Conservation (phyloP, 371 early-diverging fungal species). For the Conidiobolus coronatus region DNA sequence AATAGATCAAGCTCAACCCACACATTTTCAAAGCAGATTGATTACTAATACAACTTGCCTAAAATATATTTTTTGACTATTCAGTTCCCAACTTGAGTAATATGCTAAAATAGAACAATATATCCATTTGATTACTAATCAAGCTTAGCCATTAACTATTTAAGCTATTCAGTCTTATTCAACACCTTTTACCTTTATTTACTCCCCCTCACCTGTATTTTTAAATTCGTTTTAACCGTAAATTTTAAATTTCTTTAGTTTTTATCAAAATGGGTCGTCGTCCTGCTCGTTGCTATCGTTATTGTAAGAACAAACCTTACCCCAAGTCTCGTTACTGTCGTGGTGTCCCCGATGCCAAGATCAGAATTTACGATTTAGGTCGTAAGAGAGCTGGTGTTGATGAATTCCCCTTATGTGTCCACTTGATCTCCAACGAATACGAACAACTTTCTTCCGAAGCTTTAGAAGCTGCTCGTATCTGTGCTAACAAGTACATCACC, state of each 20-base stretch:
- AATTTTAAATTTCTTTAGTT: not conserved
- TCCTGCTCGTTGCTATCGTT: conserved; percentile 98
- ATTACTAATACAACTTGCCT: no score
- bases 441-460: conserved; percentile 99
- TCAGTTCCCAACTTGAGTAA: no score
- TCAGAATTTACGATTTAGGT: conserved; percentile 97
- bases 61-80: no score
- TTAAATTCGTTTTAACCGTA: not conserved
- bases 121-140: no score
- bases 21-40: no score
- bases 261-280: conserved; percentile 81
- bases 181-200: no score
- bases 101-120: no score
- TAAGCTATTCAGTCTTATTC: no score
- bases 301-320: conserved; percentile 99
- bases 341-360: conserved; percentile 99
- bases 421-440: conserved; percentile 95
- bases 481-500: conserved; percentile 99
- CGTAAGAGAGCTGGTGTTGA: conserved; percentile 97
- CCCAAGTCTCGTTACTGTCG: conserved; percentile 99
- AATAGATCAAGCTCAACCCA: no score
- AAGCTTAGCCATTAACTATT: no score
- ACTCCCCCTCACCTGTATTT: no score
- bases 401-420: conserved; percentile 95
- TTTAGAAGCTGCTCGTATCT: conserved; percentile 98